These are phyloP conservation scores for Sambucus nigra DNA, from an alignment of 129 eudicot genomes.

Conservation along the genomic window DNA sequence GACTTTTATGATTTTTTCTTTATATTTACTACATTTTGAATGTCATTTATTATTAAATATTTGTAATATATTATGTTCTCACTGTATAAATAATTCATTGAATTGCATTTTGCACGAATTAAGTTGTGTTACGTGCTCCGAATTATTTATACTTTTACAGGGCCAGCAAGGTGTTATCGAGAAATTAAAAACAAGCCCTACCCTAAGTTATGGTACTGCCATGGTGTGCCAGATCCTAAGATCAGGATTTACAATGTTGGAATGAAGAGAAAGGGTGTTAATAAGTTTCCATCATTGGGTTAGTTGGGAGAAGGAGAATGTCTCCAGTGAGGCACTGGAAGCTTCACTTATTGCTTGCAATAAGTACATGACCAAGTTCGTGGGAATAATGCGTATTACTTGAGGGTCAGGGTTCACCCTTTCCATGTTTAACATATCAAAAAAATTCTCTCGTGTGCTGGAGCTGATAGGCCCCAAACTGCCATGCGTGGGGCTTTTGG, in stretches of 20 bases:
- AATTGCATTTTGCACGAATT: neutral
- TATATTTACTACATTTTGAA: too few species aligned
- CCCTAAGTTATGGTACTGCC: conserved; percentile 68
- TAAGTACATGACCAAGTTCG: conserved; percentile 83
- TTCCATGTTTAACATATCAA: conserved; percentile 79
- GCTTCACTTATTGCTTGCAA: conserved; percentile 90
- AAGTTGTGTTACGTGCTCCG: neutral
- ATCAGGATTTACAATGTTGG: conserved; percentile 85
- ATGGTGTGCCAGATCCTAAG: conserved; percentile 91
- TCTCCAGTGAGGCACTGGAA: conserved; percentile 81
- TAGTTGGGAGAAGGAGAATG: conserved; percentile 87
- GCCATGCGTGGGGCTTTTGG: conserved; percentile 87
- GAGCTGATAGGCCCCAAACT: conserved; percentile 90
- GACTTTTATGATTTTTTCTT: too few species aligned
- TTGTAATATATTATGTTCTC: too few species aligned
- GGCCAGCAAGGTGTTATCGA: conserved; percentile 88
- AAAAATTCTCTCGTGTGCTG: conserved; percentile 88
- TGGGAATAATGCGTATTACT: conserved; percentile 75
- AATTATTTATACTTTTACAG: conserved; percentile 15
- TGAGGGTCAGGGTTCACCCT: conserved; percentile 93
- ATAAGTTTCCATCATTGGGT: conserved; percentile 83
- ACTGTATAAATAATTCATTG: too few species aligned
- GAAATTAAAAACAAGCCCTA: conserved; percentile 82
- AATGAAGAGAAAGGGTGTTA: conserved; percentile 84
- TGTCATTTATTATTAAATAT: too few species aligned